Base-by-base conservation (phyloP, 306 rosid species). In the Castanospermum australe region DNA sequence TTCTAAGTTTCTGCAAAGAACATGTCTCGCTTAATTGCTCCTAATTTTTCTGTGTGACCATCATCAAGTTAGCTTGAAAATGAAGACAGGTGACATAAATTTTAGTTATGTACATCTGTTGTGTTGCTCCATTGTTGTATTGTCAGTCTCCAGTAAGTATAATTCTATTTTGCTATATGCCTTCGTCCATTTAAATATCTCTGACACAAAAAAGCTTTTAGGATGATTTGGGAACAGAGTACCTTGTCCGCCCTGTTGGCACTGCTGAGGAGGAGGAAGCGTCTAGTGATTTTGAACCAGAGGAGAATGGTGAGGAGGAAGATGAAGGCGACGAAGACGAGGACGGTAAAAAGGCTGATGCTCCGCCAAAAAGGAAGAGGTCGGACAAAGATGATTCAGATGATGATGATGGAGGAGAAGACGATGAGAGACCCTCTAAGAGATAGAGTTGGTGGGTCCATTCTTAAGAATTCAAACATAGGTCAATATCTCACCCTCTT, bases 361-460 rank as follows among this genome's bases (percentile, higher is more conserved):
- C 79, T 81, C 92, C 92, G 1, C 76, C 97, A 1, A 94, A 94
- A 81, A 84, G 98, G 18, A 94, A 94, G 86, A 94, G 97, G 77
- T 88, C 96, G 0, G 94, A 47, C 62, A 89, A 86, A 64, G 97
- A 94, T 59, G 97, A 83, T 69, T 86, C 92, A n/a, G n/a, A n/a
- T n/a, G n/a, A n/a, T n/a, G n/a, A n/a, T n/a, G n/a, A n/a, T 41
- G 97, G 87, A 5, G 96, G 92, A 9, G 96, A 89, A 13, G 96
- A 90, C 63, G 98, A 92, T 8, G 97, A 85, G 82, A 92, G 96
- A 87, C 97, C 97, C 69, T 82, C 98, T 67, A 94, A 94, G 79
- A 83, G 94, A 86, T 94, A 92, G 92, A 74, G 82, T 41, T 35
- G 71, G 85, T n/a, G n/a, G n/a, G 61, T 63, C 82, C 78, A 42